Percentiles rank a stretch among this genome's conserved stretches.
These are phyloP conservation scores for Paramarasmius palmivorus DNA, from an alignment of 1,284 basidiomycete genomes.

Conservation along the genomic window DNA sequence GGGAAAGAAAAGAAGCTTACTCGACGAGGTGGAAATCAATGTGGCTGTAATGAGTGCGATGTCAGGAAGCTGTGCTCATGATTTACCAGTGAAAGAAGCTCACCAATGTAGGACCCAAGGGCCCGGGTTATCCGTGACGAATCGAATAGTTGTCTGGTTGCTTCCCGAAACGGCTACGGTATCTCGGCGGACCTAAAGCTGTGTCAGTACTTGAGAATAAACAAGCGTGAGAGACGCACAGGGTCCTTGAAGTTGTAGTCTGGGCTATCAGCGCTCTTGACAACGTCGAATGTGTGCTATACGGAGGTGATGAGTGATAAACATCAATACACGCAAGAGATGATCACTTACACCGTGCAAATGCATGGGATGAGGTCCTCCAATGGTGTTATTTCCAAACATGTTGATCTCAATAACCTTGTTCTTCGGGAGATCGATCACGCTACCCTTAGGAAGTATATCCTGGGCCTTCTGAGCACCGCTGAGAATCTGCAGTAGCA, in stretches of 20 bases:
- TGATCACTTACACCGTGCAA: constrained; percentile 40
- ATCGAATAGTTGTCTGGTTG: constrained; percentile 7
- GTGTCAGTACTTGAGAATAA: background rate
- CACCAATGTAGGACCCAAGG: constrained; percentile 18
- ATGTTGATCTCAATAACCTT: constrained; percentile 48
- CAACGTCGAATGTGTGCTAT: constrained; percentile 41
- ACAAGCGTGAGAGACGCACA: background rate
- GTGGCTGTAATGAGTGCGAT: constrained; percentile 19
- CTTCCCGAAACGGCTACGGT: constrained; percentile 4
- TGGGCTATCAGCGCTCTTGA: constrained; percentile 21
- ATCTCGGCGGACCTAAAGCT: constrained; percentile 13
- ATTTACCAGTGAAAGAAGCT: background rate
- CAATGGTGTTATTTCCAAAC: constrained; percentile 30
- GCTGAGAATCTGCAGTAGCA: constrained; percentile 53
- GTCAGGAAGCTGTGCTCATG: background rate
- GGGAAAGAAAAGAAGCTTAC: constrained; percentile 16
- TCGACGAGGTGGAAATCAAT: constrained; percentile 31
- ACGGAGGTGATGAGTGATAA: background rate
- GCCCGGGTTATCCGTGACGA: constrained; percentile 14
- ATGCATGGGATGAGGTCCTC: constrained; percentile 26
- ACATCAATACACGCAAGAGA: background rate
- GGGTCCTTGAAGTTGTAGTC: constrained; percentile 33
- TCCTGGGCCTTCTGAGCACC: constrained; percentile 41
- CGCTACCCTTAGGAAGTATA: constrained; percentile 43
- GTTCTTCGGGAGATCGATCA: constrained; percentile 46